phyloP scores from a whole-genome alignment of 2,329 filamentous ascomycete species.

The Grosmannia penicillata region DNA sequence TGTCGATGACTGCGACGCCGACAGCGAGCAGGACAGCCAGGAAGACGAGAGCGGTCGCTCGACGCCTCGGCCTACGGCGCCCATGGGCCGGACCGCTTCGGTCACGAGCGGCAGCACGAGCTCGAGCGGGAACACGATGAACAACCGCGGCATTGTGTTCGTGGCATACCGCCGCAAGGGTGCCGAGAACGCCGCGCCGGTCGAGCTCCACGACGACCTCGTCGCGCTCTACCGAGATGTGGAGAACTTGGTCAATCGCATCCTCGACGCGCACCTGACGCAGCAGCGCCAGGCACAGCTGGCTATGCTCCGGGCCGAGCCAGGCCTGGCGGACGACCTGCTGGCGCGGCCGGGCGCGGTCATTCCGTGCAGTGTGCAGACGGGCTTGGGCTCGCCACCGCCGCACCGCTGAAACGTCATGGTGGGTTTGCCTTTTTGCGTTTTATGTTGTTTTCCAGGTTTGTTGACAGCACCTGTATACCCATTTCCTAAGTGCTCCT shows the following conservation, averaged over 20 bases:
- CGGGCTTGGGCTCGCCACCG: neutral
- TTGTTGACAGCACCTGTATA: no score
- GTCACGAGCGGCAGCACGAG: neutral
- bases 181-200: slow-evolving; percentile 11
- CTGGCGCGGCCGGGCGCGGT: neutral
- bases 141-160: slow-evolving; percentile 39
- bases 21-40: slow-evolving; percentile 11
- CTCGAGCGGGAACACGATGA: slow-evolving; percentile 4
- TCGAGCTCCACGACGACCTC: slow-evolving; percentile 25
- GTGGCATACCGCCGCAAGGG: slow-evolving; percentile 37
- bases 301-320: slow-evolving; percentile 1
- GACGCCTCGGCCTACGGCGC: neutral
- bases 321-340: neutral
- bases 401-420: no score
- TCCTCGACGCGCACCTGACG: slow-evolving; percentile 30
- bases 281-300: slow-evolving; percentile 8
- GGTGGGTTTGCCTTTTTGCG: no score
- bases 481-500: no score
- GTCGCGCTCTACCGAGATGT: slow-evolving; percentile 32
- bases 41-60: neutral
- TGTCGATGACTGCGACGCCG: slow-evolving; percentile 11
- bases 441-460: no score
- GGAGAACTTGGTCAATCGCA: slow-evolving; percentile 35
- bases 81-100: neutral
- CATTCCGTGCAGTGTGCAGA: neutral